phyloP scores from a whole-genome alignment of 2,329 filamentous ascomycete species.

The Rutstroemia sp. region DNA sequence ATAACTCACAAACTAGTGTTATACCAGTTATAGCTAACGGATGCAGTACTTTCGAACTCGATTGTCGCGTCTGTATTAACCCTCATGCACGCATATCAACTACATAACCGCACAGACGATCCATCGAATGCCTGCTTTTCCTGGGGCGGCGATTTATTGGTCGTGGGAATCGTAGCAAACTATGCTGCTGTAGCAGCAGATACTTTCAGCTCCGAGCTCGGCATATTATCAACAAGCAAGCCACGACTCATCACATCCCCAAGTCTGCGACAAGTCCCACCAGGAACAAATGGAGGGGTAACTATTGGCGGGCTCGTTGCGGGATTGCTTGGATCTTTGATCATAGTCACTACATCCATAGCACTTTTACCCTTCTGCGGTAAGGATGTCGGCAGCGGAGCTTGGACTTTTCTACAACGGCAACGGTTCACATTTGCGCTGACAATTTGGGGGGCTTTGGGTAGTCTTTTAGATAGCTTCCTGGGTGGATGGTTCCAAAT shows the following conservation, averaged over 20 bases:
- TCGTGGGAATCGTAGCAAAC: slow-evolving; percentile 65
- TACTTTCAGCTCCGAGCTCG: slow-evolving; percentile 91
- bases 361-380: slow-evolving; percentile 63
- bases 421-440: slow-evolving; percentile 43
- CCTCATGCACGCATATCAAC: slow-evolving; percentile 53
- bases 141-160: slow-evolving; percentile 55
- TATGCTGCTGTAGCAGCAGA: slow-evolving; percentile 90
- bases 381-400: slow-evolving; percentile 24
- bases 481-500: slow-evolving; percentile 80
- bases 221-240: slow-evolving; percentile 69
- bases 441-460: slow-evolving; percentile 65
- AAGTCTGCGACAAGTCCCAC: slow-evolving; percentile 69
- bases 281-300: slow-evolving; percentile 90
- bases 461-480: slow-evolving; percentile 80
- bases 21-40: slow-evolving; percentile 10
- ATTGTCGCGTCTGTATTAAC: slow-evolving; percentile 62
- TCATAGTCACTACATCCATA: slow-evolving; percentile 56
- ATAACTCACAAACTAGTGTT: not conserved
- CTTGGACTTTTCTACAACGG: slow-evolving; percentile 49
- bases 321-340: slow-evolving; percentile 64
- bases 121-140: slow-evolving; percentile 40
- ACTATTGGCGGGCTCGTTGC: slow-evolving; percentile 66
- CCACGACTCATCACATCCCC: slow-evolving; percentile 83
- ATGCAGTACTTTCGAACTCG: slow-evolving; percentile 74
- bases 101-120: slow-evolving; percentile 38